Conservation (phyloP, 805 yeast species). For the Candida tammaniensis region DNA sequence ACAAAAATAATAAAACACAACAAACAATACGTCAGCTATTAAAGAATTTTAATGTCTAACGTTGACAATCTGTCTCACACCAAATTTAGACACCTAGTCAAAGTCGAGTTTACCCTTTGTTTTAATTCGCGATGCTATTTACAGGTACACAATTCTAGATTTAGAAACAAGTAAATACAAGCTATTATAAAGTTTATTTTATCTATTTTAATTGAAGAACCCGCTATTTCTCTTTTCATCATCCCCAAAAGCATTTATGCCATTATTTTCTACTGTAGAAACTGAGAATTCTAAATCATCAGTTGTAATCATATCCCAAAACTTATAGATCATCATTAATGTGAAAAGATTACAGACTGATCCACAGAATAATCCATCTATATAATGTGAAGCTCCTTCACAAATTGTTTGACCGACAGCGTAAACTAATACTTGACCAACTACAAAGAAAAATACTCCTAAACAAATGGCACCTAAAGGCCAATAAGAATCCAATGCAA, state of each 20-base stretch:
- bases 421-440: conserved; percentile 77
- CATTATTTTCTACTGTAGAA: conserved; percentile 40
- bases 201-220: conserved; percentile 11
- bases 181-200: no score
- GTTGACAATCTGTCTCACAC: no score
- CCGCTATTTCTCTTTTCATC: conserved; percentile 30
- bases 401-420: conserved; percentile 69
- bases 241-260: conserved; percentile 27
- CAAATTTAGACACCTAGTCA: no score
- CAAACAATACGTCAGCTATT: no score
- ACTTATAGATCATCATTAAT: conserved; percentile 92
- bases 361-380: conserved; percentile 88
- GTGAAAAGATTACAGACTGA: conserved; percentile 77
- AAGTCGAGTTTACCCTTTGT: no score
- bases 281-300: conserved; percentile 94
- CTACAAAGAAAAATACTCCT: conserved; percentile 68
- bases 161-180: no score
- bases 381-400: conserved; percentile 70
- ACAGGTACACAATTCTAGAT: background rate
- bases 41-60: no score
- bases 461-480: conserved; percentile 80
- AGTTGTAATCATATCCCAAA: conserved; percentile 93
- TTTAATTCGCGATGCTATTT: background rate
- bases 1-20: no score
- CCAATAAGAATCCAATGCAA: conserved; percentile 78